These are phyloP conservation scores for Pachyrhizus erosus DNA, from an alignment of 306 rosid species.

Conservation along the genomic window DNA sequence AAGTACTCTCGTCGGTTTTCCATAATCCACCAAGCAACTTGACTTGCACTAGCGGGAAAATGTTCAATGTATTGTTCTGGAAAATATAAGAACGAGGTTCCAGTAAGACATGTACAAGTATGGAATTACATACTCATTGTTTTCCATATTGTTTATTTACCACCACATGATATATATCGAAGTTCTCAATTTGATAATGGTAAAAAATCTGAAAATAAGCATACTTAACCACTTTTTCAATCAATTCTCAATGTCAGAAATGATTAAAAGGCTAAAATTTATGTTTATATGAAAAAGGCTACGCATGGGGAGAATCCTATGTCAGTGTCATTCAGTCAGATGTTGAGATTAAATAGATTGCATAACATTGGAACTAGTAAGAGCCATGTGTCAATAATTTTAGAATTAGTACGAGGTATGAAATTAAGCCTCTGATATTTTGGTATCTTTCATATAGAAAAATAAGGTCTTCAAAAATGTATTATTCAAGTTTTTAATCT, in stretches of 20 bases:
- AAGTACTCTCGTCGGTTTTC: constrained; percentile 91
- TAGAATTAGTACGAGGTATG: neutral
- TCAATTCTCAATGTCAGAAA: neutral
- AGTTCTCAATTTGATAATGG: neutral
- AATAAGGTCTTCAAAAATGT: constrained; percentile 19
- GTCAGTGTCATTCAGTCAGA: neutral
- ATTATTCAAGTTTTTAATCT: neutral
- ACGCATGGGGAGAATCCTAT: neutral
- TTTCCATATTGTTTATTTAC: neutral
- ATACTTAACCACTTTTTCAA: neutral
- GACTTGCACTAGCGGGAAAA: constrained; percentile 84
- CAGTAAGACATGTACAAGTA: neutral
- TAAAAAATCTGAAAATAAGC: neutral
- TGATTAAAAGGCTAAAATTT: neutral
- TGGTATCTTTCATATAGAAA: neutral
- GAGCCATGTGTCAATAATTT: neutral
- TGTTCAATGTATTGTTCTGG: constrained; percentile 78
- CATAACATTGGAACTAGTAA: neutral
- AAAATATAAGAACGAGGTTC: constrained; percentile 11
- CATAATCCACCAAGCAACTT: constrained; percentile 98
- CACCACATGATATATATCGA: neutral
- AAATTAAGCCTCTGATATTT: neutral
- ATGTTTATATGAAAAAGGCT: constrained; percentile 5
- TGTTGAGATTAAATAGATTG: neutral
- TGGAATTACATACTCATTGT: neutral